Base-by-base conservation (phyloP, 768 basidiomycete species). In the Chalciporus pseudorubinellus region DNA sequence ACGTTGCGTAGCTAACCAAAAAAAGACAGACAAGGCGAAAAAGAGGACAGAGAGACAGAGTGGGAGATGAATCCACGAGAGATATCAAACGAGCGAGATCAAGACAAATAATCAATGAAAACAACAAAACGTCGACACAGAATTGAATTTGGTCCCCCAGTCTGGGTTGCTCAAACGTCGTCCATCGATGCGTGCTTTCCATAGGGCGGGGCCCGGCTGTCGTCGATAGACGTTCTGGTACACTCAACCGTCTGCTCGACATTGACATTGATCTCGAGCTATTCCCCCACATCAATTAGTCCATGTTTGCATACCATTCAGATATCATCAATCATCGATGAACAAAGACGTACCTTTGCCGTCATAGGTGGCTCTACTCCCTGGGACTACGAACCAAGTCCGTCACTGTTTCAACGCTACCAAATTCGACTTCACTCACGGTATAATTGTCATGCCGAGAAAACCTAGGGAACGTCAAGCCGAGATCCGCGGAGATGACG, bases 401-500 rank as follows among this genome's bases (percentile, higher is more conserved):
- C 2, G 13, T 9, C 1, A 3, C 19, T 16, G 39, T 22, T 7
- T 4, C 20, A 26, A 42, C 11, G 22, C 14, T 5, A 12, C 44
- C 1, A 20, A 21, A 3, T n/a, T 19, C 13, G 20, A 44, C 39
- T 13, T 6, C 19, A 51, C 63, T 52, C 50, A 61, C 65, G 31
- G 55, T 21, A 20, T 42, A 42, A 21, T 41, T 53, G 0, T 33
- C 50, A 5, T 6, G 18, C 19, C 9, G 43, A n/a, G 57, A 26
- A 19, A 58, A 60, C n/a, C 66, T 58, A 6, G 59, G 68, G 19
- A 63, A 46, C 19, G 65, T 63, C 1, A 49, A 48, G 26, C 63
- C 64, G 20, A 70, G 50, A 7, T 68, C 67, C n/a, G 57, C 59
- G 10, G 68, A 70, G 34, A 67, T 51, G 11, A 55, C 58, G 28